A percentile compares a stretch with the other conserved stretches of the same genome.
phyloP scores from a whole-genome alignment of 148 eudicot species.

The Euryodendron excelsum region DNA sequence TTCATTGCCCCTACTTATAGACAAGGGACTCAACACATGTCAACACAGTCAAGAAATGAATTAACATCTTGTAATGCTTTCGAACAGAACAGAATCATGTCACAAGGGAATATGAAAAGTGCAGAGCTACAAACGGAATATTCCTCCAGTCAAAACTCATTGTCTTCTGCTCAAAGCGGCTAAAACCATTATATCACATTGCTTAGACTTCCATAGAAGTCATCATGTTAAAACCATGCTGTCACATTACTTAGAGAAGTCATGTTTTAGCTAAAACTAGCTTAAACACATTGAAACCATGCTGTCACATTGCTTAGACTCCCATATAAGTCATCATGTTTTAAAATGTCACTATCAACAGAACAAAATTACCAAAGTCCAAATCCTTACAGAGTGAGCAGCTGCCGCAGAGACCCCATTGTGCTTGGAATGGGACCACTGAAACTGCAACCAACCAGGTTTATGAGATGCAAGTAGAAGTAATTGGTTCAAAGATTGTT shows the following conservation, averaged over 20 bases:
- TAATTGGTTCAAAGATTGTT: neutral
- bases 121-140: too few species aligned
- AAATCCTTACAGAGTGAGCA: constrained; percentile 60
- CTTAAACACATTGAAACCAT: neutral
- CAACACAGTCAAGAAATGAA: too few species aligned
- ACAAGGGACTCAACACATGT: too few species aligned
- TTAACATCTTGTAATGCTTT: too few species aligned
- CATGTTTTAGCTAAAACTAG: too few species aligned
- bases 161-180: too few species aligned
- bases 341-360: too few species aligned
- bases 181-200: neutral
- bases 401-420: constrained; percentile 60
- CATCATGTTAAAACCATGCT: too few species aligned
- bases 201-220: neutral
- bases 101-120: too few species aligned
- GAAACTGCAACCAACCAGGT: constrained; percentile 71
- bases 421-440: constrained; percentile 61
- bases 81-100: too few species aligned
- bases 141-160: neutral
- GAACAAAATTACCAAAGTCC: neutral
- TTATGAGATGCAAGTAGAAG: constrained; percentile 35
- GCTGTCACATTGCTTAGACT: neutral
- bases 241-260: too few species aligned
- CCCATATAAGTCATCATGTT: neutral
- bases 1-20: too few species aligned